Base-by-base conservation (phyloP, 352 stramenopile genomes). In the Pythium utonaiense region DNA sequence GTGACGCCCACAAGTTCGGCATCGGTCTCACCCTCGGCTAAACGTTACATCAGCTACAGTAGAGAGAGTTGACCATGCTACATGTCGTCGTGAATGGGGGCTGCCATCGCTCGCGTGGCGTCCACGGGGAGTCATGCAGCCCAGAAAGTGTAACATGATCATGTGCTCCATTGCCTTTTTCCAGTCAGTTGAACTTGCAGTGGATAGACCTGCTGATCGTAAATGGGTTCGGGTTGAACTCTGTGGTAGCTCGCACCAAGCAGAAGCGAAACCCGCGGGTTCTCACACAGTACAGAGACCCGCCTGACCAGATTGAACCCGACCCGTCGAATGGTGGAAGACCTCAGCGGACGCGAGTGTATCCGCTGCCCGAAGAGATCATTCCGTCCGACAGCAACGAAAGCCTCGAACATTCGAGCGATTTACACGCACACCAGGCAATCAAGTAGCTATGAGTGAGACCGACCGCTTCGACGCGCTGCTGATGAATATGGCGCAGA, bases 401-500 rank as follows among this genome's bases (percentile, higher is more conserved):
- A 25, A 38, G 13, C 33, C 16, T 38, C 38, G 34, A 59, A n/a
- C 34, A 22, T 41, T 25, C 13, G n/a, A 58, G 28, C 14, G n/a
- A n/a, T n/a, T n/a, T n/a, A n/a, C n/a, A n/a, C n/a, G n/a, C n/a
- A n/a, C n/a, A n/a, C n/a, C n/a, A n/a, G n/a, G n/a, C n/a, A n/a
- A n/a, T n/a, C n/a, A n/a, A 31, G 9, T 16, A 53, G 16, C 34
- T 5, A 92, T 90, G 80, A 87, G 71, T 48, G 83, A 89, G 62
- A 76, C 67, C 33, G 82, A 91, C 53, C 83, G 86, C 57, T 95
- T 93, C 70, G 97, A 99, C 76, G 93, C 83, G 21, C 80, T 99
- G 67, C 91, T 99, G 64, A 75, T 99, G 77, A 98, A 96, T 67
- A 95, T 99, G 40, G 96, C 97, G 57, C 95, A 99, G 78, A 94